Percentiles rank a stretch among this genome's conserved stretches.
Conservation (phyloP, 768 basidiomycete species). For the Boletus fagicola region DNA sequence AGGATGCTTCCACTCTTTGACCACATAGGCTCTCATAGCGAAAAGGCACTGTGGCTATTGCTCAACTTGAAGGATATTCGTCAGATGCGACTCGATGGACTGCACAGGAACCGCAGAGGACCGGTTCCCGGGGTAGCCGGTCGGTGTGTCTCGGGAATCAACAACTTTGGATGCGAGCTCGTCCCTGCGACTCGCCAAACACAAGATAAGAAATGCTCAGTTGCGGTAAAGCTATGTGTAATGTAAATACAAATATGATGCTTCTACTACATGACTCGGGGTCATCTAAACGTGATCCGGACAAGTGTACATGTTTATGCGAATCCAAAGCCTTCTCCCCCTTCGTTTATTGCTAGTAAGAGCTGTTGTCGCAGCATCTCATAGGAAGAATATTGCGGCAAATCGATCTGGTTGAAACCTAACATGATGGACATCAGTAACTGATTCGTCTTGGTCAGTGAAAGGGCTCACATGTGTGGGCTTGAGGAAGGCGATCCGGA, state of each 20-base stretch:
- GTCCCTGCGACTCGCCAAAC: not conserved
- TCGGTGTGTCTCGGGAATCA: not conserved
- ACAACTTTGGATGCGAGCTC: too few species aligned
- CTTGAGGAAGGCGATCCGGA: slow-evolving; percentile 80
- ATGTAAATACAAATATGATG: slow-evolving; percentile 37
- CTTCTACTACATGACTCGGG: slow-evolving; percentile 27
- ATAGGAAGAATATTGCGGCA: slow-evolving; percentile 93
- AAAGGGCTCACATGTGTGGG: slow-evolving; percentile 74
- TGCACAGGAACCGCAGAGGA: not conserved
- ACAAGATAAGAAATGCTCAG: not conserved
- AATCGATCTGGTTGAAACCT: slow-evolving; percentile 95
- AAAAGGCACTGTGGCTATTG: not conserved
- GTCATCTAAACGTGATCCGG: slow-evolving; percentile 16
- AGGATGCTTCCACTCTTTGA: slow-evolving; percentile 68
- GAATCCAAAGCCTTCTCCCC: slow-evolving; percentile 94
- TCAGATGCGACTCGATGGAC: not conserved
- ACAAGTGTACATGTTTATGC: slow-evolving; percentile 35
- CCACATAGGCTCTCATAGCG: slow-evolving; percentile 75
- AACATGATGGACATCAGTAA: slow-evolving; percentile 16
- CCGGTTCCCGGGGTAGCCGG: not conserved
- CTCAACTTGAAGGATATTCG: not conserved
- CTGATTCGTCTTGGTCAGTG: not conserved
- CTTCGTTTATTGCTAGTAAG: slow-evolving; percentile 91
- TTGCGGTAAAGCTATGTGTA: slow-evolving; percentile 19
- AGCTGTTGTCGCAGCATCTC: slow-evolving; percentile 93